These are phyloP conservation scores for Lathyrus sativus DNA, from an alignment of 306 rosid species.

Conservation along the genomic window DNA sequence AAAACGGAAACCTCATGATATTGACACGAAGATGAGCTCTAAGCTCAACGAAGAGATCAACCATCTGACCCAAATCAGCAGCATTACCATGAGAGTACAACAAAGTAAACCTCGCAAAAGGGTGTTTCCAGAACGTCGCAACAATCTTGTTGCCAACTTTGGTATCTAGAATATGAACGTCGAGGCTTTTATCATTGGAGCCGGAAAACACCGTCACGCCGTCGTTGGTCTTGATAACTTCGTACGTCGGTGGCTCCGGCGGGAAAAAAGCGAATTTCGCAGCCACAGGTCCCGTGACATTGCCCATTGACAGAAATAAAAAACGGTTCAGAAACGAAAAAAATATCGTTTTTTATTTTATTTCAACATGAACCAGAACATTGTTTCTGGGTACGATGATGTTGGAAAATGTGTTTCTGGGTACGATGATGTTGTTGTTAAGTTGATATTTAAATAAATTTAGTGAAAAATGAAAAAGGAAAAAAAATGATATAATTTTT, in stretches of 20 bases:
- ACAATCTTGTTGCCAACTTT: constrained; percentile 77
- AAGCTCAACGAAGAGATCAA: constrained; percentile 87
- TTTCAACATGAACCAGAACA: constrained; percentile 57
- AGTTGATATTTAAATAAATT: too few species aligned
- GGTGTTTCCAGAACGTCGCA: constrained; percentile 90
- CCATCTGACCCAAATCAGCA: constrained; percentile 98
- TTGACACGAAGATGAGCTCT: constrained; percentile 97
- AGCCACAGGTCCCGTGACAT: constrained; percentile 86
- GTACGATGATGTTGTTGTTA: too few species aligned
- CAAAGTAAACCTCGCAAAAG: constrained; percentile 78
- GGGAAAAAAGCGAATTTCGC: constrained; percentile 97
- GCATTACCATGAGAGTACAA: constrained; percentile 98
- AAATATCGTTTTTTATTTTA: constrained; percentile 2
- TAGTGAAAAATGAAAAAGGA: too few species aligned
- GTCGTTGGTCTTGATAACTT: constrained; percentile 52
- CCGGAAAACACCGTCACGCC: constrained; percentile 70
- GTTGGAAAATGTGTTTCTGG: too few species aligned
- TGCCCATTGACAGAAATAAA: constrained; percentile 64
- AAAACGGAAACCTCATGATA: constrained; percentile 50
- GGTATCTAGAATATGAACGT: constrained; percentile 66
- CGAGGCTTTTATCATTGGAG: constrained; percentile 68
- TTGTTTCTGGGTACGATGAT: too few species aligned
- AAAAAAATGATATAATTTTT: too few species aligned
- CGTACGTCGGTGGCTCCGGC: constrained; percentile 95
- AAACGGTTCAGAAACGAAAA: constrained; percentile 25